Base-by-base conservation (phyloP, 352 stramenopile species). In the Globisporangium iwayamae region DNA sequence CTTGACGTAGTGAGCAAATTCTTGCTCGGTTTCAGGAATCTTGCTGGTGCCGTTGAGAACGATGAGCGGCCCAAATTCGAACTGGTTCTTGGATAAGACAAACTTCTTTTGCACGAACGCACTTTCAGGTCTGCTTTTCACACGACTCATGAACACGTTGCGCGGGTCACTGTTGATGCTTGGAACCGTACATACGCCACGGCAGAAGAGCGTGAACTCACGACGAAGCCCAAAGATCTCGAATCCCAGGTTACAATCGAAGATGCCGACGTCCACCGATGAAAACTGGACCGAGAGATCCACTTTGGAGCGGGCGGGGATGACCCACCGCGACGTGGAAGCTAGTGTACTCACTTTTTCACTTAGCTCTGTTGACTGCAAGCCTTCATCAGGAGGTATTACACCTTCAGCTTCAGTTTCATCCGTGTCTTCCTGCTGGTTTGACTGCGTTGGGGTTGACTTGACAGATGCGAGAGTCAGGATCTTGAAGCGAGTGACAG, bases 1-100 rank as follows among this genome's bases (percentile, higher is more conserved):
- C 45, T 85, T 85, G 20, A 81, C 63, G 48, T 72, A 76, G 45
- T 83, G 69, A 0, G 68, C 51, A 52, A 91, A 89, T 8, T 87
- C 78, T 43, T 71, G 63, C 22, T 88, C 75, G 2, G 70, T 80
- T 32, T 76, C 59, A 0, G 82, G 81, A 3, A 60, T 30, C 28
- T 68, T 72, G 2, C 38, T 34, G 0, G 36, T 22, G 8, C 56
- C 68, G 13, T 36, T 57, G 36, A 66, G 50, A 14, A 92, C 74
- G n/a, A 98, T 83, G 11, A 98, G 76, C 5, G 94, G 93, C 0
- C 94, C 94, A 59, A 98, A 98, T 50, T 98, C 93, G 67, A 98
- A 98, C 60, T 87, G 74, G 50, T 89, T 89, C 53, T 79, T 88
- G 0, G 88, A 89, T 4, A 96, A 62, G 2, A 98, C 87, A 56